Evolutionary conservation across 257 asterid species (phyloP).

Genomic region (Cruciata laevipes): DNA sequence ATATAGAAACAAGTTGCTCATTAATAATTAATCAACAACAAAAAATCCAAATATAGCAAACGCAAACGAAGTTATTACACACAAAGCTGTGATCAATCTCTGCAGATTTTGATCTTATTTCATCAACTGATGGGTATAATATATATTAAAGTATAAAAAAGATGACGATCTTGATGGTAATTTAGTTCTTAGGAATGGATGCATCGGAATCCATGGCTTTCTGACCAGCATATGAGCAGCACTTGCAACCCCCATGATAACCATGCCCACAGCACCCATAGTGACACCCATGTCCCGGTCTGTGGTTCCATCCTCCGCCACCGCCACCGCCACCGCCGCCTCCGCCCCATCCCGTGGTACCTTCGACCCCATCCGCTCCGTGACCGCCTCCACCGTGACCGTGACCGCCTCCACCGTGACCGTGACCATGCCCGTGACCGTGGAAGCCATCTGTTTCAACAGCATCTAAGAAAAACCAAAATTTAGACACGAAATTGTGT

Average conservation of each 20-base stretch:
- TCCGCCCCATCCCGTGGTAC: neutral
- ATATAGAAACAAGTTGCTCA: neutral
- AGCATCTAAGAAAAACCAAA: neutral
- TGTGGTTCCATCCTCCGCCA: neutral
- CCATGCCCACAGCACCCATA: neutral
- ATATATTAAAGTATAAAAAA: neutral
- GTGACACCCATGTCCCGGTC: neutral
- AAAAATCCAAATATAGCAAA: neutral
- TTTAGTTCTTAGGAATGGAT: neutral
- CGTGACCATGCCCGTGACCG: neutral
- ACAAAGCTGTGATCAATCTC: neutral
- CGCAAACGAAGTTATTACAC: neutral
- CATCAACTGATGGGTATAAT: neutral
- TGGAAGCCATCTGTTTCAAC: neutral
- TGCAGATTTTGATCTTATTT: neutral
- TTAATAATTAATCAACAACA: neutral
- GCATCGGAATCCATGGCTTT: neutral
- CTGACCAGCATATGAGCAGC: constrained; percentile 4
- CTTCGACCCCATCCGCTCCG: neutral
- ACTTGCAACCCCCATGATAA: neutral
- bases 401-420: neutral
- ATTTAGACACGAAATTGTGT: neutral
- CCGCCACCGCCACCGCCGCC: neutral
- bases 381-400: neutral
- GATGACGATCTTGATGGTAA: neutral